A percentile compares a stretch with the other conserved stretches of the same genome.
Evolutionary conservation across 1,284 basidiomycete genomes (phyloP).

Genomic region (Hypsizygus ulmarius): DNA sequence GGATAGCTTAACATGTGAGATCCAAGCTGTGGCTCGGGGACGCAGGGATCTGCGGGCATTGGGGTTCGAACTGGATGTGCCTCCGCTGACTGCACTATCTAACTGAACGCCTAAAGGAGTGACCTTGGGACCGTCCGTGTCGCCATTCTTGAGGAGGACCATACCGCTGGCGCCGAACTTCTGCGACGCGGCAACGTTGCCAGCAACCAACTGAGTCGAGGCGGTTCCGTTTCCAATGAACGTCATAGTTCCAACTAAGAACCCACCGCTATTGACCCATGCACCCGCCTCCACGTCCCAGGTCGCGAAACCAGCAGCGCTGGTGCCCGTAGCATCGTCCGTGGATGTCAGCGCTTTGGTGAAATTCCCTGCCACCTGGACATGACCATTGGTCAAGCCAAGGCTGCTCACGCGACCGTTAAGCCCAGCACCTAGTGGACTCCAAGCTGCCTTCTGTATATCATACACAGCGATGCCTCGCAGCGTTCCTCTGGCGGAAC

Average conservation of each 20-base stretch:
- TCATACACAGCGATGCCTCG: slow-evolving; percentile 77
- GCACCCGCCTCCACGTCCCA: slow-evolving; percentile 66
- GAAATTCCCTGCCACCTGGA: slow-evolving; percentile 80
- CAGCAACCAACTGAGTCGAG: slow-evolving; percentile 61
- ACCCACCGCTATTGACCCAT: slow-evolving; percentile 76
- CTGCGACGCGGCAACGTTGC: slow-evolving; percentile 53
- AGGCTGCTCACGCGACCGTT: slow-evolving; percentile 73
- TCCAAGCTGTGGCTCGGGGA: slow-evolving; percentile 45
- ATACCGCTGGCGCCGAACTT: slow-evolving; percentile 71
- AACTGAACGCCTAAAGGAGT: slow-evolving; percentile 59
- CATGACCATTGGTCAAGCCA: slow-evolving; percentile 44
- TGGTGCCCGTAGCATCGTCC: slow-evolving; percentile 34
- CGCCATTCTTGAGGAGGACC: slow-evolving; percentile 66
- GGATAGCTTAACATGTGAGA: slow-evolving; percentile 46
- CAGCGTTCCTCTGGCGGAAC: slow-evolving; percentile 53
- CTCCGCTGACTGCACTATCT: slow-evolving; percentile 29
- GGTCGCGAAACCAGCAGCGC: slow-evolving; percentile 69
- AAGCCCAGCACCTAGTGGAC: slow-evolving; percentile 70
- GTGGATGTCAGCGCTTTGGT: slow-evolving; percentile 47
- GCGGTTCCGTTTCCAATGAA: slow-evolving; percentile 64
- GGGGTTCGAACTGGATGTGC: slow-evolving; percentile 26
- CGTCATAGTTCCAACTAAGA: slow-evolving; percentile 72
- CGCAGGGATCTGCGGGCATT: slow-evolving; percentile 38
- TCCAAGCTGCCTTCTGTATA: slow-evolving; percentile 66
- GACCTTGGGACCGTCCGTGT: slow-evolving; percentile 50